Conservation (phyloP, 108 stramenopile species). For the Aurantiochytrium sp. region DNA sequence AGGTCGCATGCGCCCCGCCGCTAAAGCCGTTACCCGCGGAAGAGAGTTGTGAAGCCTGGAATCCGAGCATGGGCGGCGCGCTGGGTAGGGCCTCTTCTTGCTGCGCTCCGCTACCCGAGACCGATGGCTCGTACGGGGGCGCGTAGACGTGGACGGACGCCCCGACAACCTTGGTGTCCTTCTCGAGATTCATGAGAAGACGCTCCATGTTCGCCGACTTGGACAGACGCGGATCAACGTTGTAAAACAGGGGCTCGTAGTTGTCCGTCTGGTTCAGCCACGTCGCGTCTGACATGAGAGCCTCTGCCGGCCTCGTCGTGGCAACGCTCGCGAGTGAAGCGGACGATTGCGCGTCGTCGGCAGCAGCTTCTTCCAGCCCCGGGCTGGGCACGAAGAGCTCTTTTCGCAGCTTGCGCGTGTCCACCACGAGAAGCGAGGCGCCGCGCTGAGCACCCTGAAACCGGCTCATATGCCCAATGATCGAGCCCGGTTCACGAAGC, state of each 20-base stretch:
- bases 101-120: not conserved
- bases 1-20: not conserved
- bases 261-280: not conserved
- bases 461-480: not conserved
- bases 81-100: not conserved
- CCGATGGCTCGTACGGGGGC: not conserved
- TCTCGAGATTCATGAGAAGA: not conserved
- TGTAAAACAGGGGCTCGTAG: not conserved
- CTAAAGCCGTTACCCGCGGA: not conserved
- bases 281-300: not conserved
- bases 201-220: not conserved
- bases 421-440: not conserved
- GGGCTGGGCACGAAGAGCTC: not conserved
- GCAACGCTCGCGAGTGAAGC: not conserved
- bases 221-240: not conserved
- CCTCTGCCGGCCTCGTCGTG: not conserved
- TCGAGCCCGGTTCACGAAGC: not conserved
- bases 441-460: not conserved
- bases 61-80: not conserved
- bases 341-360: not conserved
- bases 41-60: not conserved
- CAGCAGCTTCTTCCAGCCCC: not conserved
- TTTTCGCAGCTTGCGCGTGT: not conserved
- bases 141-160: not conserved
- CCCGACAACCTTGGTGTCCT: not conserved